Conservation (phyloP, 1,284 basidiomycete species). For the Athelia sp. region DNA sequence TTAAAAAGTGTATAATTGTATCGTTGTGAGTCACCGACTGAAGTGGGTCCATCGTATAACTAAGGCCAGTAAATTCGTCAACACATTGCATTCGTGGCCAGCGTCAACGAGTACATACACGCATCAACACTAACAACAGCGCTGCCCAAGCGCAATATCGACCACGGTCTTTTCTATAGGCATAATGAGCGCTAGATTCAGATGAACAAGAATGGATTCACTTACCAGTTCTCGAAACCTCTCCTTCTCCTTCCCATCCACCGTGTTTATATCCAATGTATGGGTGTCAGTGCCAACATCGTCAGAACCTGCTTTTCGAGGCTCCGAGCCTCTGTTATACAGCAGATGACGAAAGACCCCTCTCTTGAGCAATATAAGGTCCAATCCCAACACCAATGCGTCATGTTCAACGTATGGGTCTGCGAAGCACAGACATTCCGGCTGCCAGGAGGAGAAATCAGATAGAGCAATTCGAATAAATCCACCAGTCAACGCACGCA, state of each 20-base stretch:
- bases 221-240: slow-evolving; percentile 8
- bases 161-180: slow-evolving; percentile 49
- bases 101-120: slow-evolving; percentile 53
- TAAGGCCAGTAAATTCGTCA: too few relatives aligned
- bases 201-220: background rate
- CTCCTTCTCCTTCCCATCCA: slow-evolving; percentile 9
- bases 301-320: slow-evolving; percentile 34
- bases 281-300: slow-evolving; percentile 5
- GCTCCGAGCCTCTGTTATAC: slow-evolving; percentile 78
- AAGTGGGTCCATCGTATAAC: slow-evolving; percentile 76
- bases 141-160: slow-evolving; percentile 51
- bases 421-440: slow-evolving; percentile 65
- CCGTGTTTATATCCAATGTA: slow-evolving; percentile 8
- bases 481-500: slow-evolving; percentile 51
- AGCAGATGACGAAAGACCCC: slow-evolving; percentile 85
- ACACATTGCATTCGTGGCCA: too few relatives aligned
- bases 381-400: slow-evolving; percentile 69
- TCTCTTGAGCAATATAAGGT: slow-evolving; percentile 83
- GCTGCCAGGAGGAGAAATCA: slow-evolving; percentile 26
- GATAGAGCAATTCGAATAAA: slow-evolving; percentile 5
- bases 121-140: slow-evolving; percentile 61
- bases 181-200: background rate
- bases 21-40: slow-evolving; percentile 30
- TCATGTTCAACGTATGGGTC: slow-evolving; percentile 93
- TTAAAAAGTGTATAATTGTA: background rate